A percentile compares a stretch with the other conserved stretches of the same genome.
These are phyloP conservation scores for Glycine latifolia DNA, from an alignment of 306 rosid species.

Conservation along the genomic window DNA sequence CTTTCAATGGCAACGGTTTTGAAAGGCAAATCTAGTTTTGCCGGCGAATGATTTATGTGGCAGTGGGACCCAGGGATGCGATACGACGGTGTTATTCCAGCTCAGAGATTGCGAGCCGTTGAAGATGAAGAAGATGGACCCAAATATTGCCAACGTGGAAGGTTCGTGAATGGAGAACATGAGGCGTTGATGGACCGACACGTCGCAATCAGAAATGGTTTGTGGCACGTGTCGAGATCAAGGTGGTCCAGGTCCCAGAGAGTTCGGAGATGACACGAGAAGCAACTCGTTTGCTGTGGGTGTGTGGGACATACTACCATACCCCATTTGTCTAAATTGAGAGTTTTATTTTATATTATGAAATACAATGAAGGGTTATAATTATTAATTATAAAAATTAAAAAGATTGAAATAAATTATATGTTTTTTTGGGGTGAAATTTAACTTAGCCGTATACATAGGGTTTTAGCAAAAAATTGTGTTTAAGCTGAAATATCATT, in stretches of 20 bases:
- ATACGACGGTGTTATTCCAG: slow-evolving; percentile 49
- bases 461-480: too few relatives aligned
- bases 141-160: slow-evolving; percentile 1
- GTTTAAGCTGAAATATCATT: too few relatives aligned
- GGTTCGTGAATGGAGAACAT: slow-evolving; percentile 31
- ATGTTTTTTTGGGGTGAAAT: too few relatives aligned
- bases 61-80: slow-evolving; percentile 32
- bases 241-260: slow-evolving; percentile 51
- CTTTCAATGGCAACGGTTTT: background rate
- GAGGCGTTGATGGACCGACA: slow-evolving; percentile 7
- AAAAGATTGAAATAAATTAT: too few relatives aligned
- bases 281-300: background rate
- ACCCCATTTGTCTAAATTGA: too few relatives aligned
- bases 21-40: slow-evolving; percentile 48
- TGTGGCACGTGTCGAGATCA: slow-evolving; percentile 55
- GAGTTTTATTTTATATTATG: too few relatives aligned
- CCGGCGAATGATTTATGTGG: slow-evolving; percentile 52
- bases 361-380: too few relatives aligned
- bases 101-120: slow-evolving; percentile 35
- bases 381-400: too few relatives aligned
- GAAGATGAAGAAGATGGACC: background rate
- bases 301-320: background rate
- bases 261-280: slow-evolving; percentile 48
- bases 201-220: slow-evolving; percentile 9
- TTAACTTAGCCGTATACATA: too few relatives aligned